Evolutionary conservation across 257 asterid species (phyloP).

Genomic region (Coffea eugenioides): DNA sequence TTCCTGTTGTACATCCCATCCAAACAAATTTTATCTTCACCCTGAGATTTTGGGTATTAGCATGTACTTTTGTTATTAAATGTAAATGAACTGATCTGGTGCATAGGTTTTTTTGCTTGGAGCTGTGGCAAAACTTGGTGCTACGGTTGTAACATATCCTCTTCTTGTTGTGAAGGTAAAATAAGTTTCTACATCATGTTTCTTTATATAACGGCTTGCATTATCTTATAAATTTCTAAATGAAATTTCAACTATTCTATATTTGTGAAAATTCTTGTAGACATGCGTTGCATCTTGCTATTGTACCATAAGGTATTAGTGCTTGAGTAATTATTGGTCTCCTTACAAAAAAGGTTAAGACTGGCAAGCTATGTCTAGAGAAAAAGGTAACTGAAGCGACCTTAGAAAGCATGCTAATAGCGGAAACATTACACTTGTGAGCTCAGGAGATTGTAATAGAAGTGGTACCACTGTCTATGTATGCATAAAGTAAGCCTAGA

Average conservation of each 20-base stretch:
- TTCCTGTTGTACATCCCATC: constrained; percentile 3
- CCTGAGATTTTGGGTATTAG: not conserved
- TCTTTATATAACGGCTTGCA: not conserved
- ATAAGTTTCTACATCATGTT: not conserved
- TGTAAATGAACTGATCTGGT: not conserved
- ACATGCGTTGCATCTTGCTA: not conserved
- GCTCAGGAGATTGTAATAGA: too few species aligned
- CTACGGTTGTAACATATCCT: constrained; percentile 93
- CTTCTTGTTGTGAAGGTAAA: constrained; percentile 89
- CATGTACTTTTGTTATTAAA: not conserved
- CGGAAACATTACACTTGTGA: too few species aligned
- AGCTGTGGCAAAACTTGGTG: constrained; percentile 98
- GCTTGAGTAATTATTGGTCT: not conserved
- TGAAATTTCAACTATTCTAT: not conserved
- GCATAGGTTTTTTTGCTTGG: constrained; percentile 86
- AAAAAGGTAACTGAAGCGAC: too few species aligned
- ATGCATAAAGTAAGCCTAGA: too few species aligned
- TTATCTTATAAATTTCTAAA: not conserved
- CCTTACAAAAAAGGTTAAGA: not conserved
- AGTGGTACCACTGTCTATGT: too few species aligned
- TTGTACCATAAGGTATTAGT: not conserved
- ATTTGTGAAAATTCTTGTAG: not conserved
- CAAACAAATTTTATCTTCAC: not conserved
- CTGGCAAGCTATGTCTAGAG: too few species aligned
- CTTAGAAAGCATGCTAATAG: too few species aligned